phyloP scores from a whole-genome alignment of 306 rosid species.

The Quercus rubra region DNA sequence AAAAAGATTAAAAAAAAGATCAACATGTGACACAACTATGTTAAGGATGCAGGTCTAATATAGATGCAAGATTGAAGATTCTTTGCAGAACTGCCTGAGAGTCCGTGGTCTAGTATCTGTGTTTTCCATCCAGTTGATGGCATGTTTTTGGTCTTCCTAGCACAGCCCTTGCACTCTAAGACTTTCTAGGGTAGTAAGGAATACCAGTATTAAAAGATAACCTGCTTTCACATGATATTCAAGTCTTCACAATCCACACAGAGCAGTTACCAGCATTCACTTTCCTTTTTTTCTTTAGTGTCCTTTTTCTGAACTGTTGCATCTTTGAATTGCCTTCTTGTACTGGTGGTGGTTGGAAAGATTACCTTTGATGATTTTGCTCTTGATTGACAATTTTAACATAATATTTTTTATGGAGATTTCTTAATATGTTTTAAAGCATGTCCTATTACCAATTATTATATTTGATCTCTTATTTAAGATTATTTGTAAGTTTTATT shows the following conservation, averaged over 20 bases:
- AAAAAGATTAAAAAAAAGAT: not conserved
- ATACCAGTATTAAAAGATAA: not conserved
- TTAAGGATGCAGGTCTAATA: not conserved
- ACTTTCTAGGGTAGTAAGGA: not conserved
- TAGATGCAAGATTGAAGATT: not conserved
- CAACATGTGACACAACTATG: not conserved
- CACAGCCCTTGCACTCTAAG: not conserved
- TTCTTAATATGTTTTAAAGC: not conserved
- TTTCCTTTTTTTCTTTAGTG: not conserved
- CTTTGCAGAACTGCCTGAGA: not conserved
- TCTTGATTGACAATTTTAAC: not conserved
- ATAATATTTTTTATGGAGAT: not conserved
- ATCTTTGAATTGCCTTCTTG: not conserved
- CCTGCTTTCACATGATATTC: not conserved
- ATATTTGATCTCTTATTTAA: not conserved
- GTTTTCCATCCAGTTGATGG: not conserved
- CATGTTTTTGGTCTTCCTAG: not conserved
- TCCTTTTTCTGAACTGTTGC: not conserved
- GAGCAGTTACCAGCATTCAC: not conserved
- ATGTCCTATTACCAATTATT: not conserved
- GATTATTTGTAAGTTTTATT: constrained; percentile 2
- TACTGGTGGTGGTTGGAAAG: not conserved
- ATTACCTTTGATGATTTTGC: not conserved
- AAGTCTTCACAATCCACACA: not conserved
- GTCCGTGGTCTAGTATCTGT: not conserved